A percentile compares a stretch with the other conserved stretches of the same genome.
Evolutionary conservation across 306 rosid genomes (phyloP).

Genomic region (Quercus alba): DNA sequence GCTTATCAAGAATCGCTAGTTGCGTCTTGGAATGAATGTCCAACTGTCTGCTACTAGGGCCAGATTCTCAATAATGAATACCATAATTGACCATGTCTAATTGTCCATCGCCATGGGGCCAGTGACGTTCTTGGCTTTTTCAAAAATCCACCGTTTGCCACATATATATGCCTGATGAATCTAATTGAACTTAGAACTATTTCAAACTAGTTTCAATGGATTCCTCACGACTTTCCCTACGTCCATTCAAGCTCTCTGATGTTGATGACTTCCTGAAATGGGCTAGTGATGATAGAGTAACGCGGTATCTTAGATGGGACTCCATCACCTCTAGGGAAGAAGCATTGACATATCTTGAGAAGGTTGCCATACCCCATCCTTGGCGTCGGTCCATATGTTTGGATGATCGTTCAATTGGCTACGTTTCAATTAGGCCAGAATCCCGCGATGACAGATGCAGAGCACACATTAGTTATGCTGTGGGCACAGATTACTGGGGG

Average conservation of each 20-base stretch:
- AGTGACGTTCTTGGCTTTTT: not conserved
- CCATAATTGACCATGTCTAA: no score
- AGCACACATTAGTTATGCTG: conserved; percentile 46
- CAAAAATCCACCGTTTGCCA: not conserved
- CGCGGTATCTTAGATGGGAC: conserved; percentile 30
- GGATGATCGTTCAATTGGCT: conserved; percentile 28
- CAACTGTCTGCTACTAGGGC: no score
- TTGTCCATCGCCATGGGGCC: no score
- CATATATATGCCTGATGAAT: not conserved
- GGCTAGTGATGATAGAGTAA: conserved; percentile 31
- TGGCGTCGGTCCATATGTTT: conserved; percentile 32
- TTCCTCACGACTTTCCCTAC: conserved; percentile 10
- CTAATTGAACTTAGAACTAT: not conserved
- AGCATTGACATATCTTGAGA: not conserved
- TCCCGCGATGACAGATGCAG: conserved; percentile 30
- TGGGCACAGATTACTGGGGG: conserved; percentile 49
- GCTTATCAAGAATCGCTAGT: no score
- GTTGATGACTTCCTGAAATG: conserved; percentile 29
- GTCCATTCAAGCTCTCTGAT: conserved; percentile 20
- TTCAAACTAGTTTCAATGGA: not conserved
- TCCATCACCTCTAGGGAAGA: conserved; percentile 4
- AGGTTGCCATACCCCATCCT: not conserved
- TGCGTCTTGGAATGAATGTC: no score
- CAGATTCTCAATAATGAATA: no score
- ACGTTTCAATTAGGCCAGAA: conserved; percentile 30